Base-by-base conservation (phyloP, 306 rosid genomes). In the Glycyrrhiza uralensis region DNA sequence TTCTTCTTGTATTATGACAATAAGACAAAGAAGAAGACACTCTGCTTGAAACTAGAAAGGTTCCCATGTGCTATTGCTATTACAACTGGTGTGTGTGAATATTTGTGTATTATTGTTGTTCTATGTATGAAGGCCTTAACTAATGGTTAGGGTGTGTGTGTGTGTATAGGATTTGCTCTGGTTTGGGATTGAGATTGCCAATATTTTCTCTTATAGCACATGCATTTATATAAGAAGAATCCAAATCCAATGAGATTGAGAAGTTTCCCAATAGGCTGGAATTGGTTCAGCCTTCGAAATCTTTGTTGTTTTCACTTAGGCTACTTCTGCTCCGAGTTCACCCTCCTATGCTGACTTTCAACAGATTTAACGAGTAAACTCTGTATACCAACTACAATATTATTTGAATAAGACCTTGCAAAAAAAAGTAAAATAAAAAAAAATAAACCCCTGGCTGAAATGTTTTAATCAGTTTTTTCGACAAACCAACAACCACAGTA, bases 341-440 rank as follows among this genome's bases (percentile, higher is more conserved):
- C 76, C 56, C 14, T 36, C 73, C 68, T 74, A 60, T 68, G 69
- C 78, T 83, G 88, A 87, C 90, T 87, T 83, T 79, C 77, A 66
- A 83, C 75, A 30, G 47, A 79, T 70, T 59, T 55, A 83, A 56
- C 86, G 83, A 85, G 89, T 87, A 59, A 75, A 69, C 66, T 56
- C 36, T 65, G 33, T 15, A 13, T 36, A 44, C 18, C 62, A 15
- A 19, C 18, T 42, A 62, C 50, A 75, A 26, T 49, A 32, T 12
- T 41, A 39, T 39, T 60, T 51, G 23, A 22, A 75, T 24, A 75
- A 51, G 70, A 52, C 30, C 56, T 30, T 24, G 13, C 30, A 9
- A 69, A 62, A 66, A 65, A 59, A 7, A 13, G n/a, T 10, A 12
- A 15, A 44, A 45, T 35, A 17, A 19, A 42, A 72, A 29, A 44